A percentile compares a stretch with the other conserved stretches of the same genome.
These are phyloP conservation scores for Aureobasidium lini DNA, from an alignment of 2,329 filamentous ascomycete species.

Conservation along the genomic window DNA sequence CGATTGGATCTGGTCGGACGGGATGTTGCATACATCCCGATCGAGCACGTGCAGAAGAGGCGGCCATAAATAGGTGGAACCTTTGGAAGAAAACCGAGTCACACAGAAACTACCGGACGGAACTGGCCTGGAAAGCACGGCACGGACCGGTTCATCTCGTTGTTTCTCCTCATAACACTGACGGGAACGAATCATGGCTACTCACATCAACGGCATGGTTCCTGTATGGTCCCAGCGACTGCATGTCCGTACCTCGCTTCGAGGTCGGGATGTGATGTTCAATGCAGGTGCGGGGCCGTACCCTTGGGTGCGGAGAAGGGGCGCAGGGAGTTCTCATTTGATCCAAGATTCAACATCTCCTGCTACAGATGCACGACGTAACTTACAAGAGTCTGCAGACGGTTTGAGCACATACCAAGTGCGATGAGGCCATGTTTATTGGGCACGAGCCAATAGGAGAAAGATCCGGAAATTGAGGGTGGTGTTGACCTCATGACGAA, in stretches of 20 bases:
- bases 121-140: not conserved
- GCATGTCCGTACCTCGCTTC: not conserved
- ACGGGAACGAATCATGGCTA: not conserved
- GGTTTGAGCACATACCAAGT: not conserved
- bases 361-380: not conserved
- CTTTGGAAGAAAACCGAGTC: not conserved
- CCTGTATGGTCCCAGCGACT: not conserved
- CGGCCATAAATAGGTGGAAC: not conserved
- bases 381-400: not conserved
- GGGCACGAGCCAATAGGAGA: not conserved
- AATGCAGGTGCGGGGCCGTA: conserved; percentile 8
- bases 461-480: not conserved
- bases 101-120: not conserved
- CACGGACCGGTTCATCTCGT: not conserved
- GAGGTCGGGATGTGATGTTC: not conserved
- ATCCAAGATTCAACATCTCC: not conserved
- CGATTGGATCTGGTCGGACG: conserved; percentile 2
- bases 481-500: conserved; percentile 15
- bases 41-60: conserved; percentile 2
- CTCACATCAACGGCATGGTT: not conserved
- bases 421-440: not conserved
- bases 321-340: not conserved
- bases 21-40: not conserved
- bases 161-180: not conserved
- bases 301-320: not conserved